phyloP scores from a whole-genome alignment of 2,329 filamentous ascomycete species.

The Coleophoma crateriformis region DNA sequence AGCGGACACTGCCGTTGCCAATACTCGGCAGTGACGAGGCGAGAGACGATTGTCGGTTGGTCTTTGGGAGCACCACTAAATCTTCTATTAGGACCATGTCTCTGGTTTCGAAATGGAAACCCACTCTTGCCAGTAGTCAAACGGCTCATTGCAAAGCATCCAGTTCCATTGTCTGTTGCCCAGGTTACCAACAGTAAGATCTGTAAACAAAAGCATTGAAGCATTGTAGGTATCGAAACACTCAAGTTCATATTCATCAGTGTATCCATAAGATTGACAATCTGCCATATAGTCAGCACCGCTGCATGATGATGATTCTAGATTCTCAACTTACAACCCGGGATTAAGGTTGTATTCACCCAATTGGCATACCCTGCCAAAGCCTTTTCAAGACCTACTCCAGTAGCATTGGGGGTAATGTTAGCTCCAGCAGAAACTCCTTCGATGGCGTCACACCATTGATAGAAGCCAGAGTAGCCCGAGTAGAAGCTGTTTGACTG shows the following conservation, averaged over 20 bases:
- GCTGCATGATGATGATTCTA: not conserved
- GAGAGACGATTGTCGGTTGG: conserved; percentile 42
- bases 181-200: conserved; percentile 39
- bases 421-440: conserved; percentile 27
- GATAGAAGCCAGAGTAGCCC: conserved; percentile 38
- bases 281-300: conserved; percentile 21
- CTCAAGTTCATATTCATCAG: conserved; percentile 31
- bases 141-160: conserved; percentile 60
- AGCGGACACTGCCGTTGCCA: conserved; percentile 49
- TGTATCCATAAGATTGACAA: conserved; percentile 43
- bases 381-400: conserved; percentile 48
- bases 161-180: conserved; percentile 51
- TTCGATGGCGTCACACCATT: conserved; percentile 37
- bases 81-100: conserved; percentile 1
- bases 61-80: conserved; percentile 37
- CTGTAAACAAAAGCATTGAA: conserved; percentile 42
- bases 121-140: conserved; percentile 49
- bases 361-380: conserved; percentile 49
- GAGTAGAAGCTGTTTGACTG: conserved; percentile 45
- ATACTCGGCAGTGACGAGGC: conserved; percentile 44
- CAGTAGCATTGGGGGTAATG: conserved; percentile 29
- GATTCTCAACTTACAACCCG: conserved; percentile 35
- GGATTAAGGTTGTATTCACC: conserved; percentile 39
- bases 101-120: conserved; percentile 9
- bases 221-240: conserved; percentile 50